Conservation (phyloP, 768 basidiomycete species). For the Austroboletus festivus region DNA sequence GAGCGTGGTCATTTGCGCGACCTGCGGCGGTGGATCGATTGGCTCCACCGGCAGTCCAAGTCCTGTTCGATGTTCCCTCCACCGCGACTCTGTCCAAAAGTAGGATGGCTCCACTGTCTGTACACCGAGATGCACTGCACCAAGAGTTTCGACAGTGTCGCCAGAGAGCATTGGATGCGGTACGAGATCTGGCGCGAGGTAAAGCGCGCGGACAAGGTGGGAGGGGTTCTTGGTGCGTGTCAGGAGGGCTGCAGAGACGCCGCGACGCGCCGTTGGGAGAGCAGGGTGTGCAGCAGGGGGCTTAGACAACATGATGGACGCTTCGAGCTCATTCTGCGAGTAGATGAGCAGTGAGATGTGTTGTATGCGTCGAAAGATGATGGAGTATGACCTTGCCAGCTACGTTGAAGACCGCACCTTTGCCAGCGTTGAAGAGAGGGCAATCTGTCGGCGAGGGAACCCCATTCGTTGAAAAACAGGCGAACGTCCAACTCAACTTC, state of each 20-base stretch:
- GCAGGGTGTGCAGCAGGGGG: constrained; percentile 65
- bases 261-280: constrained; percentile 58
- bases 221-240: constrained; percentile 72
- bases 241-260: constrained; percentile 61
- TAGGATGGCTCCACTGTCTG: constrained; percentile 70
- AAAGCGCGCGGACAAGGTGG: no score
- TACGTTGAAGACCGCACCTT: constrained; percentile 80
- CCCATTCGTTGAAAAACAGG: no score
- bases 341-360: no score
- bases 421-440: constrained; percentile 75
- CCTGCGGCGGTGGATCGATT: no score
- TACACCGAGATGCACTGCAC: constrained; percentile 46
- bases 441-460: constrained; percentile 44
- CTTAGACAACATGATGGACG: constrained; percentile 79
- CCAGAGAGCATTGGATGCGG: no score
- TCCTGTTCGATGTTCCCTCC: constrained; percentile 76
- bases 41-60: no score
- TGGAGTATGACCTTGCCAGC: constrained; percentile 69
- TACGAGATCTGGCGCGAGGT: no score
- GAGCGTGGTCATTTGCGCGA: no score
- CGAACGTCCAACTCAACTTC: no score
- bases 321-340: no score
- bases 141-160: constrained; percentile 67
- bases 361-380: no score
- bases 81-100: constrained; percentile 73